Base-by-base conservation (phyloP, 2,329 filamentous ascomycete genomes). In the Fusarium acutatum region DNA sequence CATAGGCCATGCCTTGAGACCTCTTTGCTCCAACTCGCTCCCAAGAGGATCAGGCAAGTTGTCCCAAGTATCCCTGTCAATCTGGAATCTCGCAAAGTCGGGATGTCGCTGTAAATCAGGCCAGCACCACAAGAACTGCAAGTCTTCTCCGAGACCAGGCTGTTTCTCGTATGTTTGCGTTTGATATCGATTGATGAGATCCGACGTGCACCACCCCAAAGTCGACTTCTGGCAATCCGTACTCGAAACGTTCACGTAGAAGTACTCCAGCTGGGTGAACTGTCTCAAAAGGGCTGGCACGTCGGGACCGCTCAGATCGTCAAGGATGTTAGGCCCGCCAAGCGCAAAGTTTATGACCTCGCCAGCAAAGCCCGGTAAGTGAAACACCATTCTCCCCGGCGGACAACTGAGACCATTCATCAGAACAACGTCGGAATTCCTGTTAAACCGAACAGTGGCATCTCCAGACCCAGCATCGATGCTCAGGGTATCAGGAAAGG, bases 201-300 rank as follows among this genome's bases (percentile, higher is more conserved):
- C 75, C 0, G 82, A 80, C 1, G 71, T 78, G 26, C 79, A 81
- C 83, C 83, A 84, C 0, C 40, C 54, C 17, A 82, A 34, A 6
- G 61, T 47, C 2, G 72, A 60, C 2, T 70, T 73, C 3, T 60
- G 60, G 28, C 52, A 62, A 28, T 24, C 43, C 28, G 38, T 32
- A 26, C 59, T 71, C 4, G 68, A 63, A 4, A 64, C 34, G 30
- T 52, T 64, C 9, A 79, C 24, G 37, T 79, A 83, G 1, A 83
- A 49, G 7, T 71, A 72, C 41, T 75, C 72, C 20, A 84, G 59
- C 13, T 76, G 78, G 4, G 61, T 69, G 32, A 82, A 78, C 3
- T 66, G 38, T 1, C n/a, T 20, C 10, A 74, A 32, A 4, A 74
- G 28, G 3, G 34, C 44, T 7, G 72, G 54, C 7, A 62, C 24